Percentiles rank a stretch among this genome's conserved stretches.
Evolutionary conservation across 768 basidiomycete genomes (phyloP).

Genomic region (Paxillus ammoniavirescens): DNA sequence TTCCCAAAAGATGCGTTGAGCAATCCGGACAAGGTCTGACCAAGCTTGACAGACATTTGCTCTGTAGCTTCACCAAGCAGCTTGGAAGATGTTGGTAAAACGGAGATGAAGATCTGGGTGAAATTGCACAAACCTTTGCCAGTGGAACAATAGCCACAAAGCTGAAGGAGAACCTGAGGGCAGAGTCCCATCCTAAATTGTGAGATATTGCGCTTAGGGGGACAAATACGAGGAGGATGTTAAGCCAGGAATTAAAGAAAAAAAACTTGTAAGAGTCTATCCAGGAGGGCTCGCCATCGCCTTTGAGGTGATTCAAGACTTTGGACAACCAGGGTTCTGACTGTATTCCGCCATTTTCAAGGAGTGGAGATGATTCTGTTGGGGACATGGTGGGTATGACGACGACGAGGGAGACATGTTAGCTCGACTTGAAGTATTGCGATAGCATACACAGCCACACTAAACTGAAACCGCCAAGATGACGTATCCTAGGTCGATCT

Average conservation of each 20-base stretch:
- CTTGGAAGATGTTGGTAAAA: conserved; percentile 29
- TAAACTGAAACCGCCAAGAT: too few relatives aligned
- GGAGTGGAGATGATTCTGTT: conserved; percentile 48
- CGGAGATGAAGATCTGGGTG: background rate
- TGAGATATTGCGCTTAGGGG: conserved; percentile 70
- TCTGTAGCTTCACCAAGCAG: conserved; percentile 82
- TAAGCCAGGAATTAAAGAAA: conserved; percentile 66
- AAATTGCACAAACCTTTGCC: conserved; percentile 58
- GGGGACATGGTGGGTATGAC: conserved; percentile 23
- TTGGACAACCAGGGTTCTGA: conserved; percentile 26
- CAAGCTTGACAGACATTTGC: conserved; percentile 73
- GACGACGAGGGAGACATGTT: background rate
- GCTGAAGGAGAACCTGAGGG: conserved; percentile 68
- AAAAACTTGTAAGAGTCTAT: conserved; percentile 55
- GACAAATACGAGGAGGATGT: conserved; percentile 75
- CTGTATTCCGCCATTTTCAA: conserved; percentile 39
- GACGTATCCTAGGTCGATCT: too few relatives aligned
- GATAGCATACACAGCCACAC: background rate
- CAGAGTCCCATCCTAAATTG: conserved; percentile 71
- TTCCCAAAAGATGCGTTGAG: conserved; percentile 85
- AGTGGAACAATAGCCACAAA: conserved; percentile 86
- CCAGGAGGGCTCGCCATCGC: conserved; percentile 67
- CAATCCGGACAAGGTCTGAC: conserved; percentile 83
- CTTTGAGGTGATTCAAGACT: conserved; percentile 43
- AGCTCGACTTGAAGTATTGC: background rate